Evolutionary conservation across 768 basidiomycete species (phyloP), one percentile per base, ranked within the genome.

Genomic region (Fomitopsis serialis): DNA sequence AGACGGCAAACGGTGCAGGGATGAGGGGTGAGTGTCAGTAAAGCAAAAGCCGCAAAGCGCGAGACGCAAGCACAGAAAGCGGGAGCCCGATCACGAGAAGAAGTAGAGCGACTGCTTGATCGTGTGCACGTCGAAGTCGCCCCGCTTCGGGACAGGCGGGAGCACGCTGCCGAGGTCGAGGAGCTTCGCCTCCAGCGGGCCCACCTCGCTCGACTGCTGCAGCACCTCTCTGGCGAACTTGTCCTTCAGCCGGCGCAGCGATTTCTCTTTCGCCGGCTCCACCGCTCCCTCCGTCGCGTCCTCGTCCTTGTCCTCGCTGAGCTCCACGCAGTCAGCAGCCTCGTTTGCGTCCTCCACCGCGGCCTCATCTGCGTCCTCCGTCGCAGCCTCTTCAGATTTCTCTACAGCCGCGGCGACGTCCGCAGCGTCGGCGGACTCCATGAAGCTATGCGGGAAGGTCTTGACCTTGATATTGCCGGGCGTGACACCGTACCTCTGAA

Each of bases 101-200:
- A 98, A 98, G 70, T 98, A 98, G 35, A 78, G 76, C 42, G 88
- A 91, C 53, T 82, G 70, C 66, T 87, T 87, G 70, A 98, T 94
- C 55, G 75, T 76, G 61, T 81, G 75, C 57, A 98, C 92, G 58
- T 90, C 80, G 67, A 98, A 97, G 53, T 75, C 74, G 51, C 96
- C 96, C 73, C 90, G 92, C 68, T 80, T 66, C 0, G 96, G 96
- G 21, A 93, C 68, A 0, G 84, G 86, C 0, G 94, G 94, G 19
- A 98, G 68, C 59, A 95, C 58, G 60, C 90, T 86, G 29, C 74
- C 69, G 42, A 98, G 69, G 59, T 82, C 75, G 50, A 97, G 79
- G 65, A 92, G 93, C 74, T 81, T 84, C 72, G 44, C 49, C 34
- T 29, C 53, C 8, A 46, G n/a, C 10, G 19, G n/a, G 8, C 15